phyloP scores from a whole-genome alignment of 1,284 basidiomycete genomes.

The Ustilago loliicola region DNA sequence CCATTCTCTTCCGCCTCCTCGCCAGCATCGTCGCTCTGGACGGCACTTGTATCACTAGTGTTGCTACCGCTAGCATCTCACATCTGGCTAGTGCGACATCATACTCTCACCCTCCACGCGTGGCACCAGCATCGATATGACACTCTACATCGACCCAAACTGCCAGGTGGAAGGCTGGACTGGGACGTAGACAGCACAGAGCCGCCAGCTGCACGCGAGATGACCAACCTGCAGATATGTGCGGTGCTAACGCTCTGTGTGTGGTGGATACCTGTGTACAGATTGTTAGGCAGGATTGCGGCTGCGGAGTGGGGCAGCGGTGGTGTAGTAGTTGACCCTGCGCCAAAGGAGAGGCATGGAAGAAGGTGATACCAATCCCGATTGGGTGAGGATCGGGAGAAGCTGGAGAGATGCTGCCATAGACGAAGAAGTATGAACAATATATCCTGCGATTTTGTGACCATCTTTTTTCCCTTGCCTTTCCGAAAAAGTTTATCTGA shows the following conservation, averaged over 20 bases:
- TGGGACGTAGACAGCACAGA: conserved; percentile 35
- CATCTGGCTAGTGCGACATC: conserved; percentile 36
- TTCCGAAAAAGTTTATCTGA: background rate
- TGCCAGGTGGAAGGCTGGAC: conserved; percentile 42
- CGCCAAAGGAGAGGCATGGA: background rate
- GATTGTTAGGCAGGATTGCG: conserved; percentile 42
- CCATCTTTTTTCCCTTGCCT: background rate
- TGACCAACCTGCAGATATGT: conserved; percentile 44
- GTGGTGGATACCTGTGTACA: conserved; percentile 43
- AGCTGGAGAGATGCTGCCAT: background rate
- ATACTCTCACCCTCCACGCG: conserved; percentile 27
- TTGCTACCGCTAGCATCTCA: conserved; percentile 37
- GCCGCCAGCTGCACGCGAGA: conserved; percentile 20
- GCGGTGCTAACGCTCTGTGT: conserved; percentile 42
- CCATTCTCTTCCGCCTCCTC: conserved; percentile 21
- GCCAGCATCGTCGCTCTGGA: background rate
- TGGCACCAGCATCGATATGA: conserved; percentile 51
- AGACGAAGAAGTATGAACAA: too few species aligned
- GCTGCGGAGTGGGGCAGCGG: conserved; percentile 46
- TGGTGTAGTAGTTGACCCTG: conserved; percentile 11
- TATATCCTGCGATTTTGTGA: background rate
- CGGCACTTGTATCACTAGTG: conserved; percentile 5
- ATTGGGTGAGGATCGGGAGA: conserved; percentile 1
- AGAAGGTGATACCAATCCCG: background rate
- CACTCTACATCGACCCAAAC: conserved; percentile 25